Evolutionary conservation across 495 filamentous ascomycete genomes (phyloP).

Genomic region (Trichocladium uniseriatum): DNA sequence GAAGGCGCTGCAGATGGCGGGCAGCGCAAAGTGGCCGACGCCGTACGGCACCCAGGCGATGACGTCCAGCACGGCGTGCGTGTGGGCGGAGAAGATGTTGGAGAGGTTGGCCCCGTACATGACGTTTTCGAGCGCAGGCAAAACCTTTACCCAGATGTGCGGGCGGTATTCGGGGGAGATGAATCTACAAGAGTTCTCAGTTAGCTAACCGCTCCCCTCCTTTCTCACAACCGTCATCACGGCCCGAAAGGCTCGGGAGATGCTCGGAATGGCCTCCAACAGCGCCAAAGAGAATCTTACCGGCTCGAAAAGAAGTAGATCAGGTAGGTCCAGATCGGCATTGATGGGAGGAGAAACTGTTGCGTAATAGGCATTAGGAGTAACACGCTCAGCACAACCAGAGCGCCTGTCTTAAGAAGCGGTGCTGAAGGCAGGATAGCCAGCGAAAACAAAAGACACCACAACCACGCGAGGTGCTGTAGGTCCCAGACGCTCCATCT

Average conservation of each 20-base stretch:
- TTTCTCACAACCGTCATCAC: too few relatives aligned
- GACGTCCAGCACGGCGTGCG: constrained; percentile 68
- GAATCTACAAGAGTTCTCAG: constrained; percentile 38
- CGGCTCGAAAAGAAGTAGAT: constrained; percentile 84
- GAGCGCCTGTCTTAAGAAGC: constrained; percentile 58
- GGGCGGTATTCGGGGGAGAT: constrained; percentile 77
- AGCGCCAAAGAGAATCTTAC: constrained; percentile 56
- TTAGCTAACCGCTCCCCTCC: background rate
- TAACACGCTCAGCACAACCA: constrained; percentile 57
- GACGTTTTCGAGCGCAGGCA: constrained; percentile 94
- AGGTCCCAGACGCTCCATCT: constrained; percentile 80
- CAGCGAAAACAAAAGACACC: constrained; percentile 69
- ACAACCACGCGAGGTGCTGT: constrained; percentile 69
- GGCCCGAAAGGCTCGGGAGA: background rate
- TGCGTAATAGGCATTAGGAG: constrained; percentile 77
- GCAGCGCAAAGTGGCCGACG: constrained; percentile 75
- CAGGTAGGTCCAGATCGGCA: constrained; percentile 76
- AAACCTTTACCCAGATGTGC: constrained; percentile 86
- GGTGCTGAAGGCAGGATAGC: constrained; percentile 68
- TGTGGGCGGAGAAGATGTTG: constrained; percentile 87
- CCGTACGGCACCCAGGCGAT: constrained; percentile 93
- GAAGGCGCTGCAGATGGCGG: constrained; percentile 60
- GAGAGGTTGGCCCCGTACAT: constrained; percentile 92
- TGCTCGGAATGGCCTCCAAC: too few relatives aligned
- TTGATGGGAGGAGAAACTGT: constrained; percentile 83